Percentiles rank a stretch among this genome's conserved stretches.
Evolutionary conservation across 257 asterid genomes (phyloP).

Genomic region (Solanum neorickii): DNA sequence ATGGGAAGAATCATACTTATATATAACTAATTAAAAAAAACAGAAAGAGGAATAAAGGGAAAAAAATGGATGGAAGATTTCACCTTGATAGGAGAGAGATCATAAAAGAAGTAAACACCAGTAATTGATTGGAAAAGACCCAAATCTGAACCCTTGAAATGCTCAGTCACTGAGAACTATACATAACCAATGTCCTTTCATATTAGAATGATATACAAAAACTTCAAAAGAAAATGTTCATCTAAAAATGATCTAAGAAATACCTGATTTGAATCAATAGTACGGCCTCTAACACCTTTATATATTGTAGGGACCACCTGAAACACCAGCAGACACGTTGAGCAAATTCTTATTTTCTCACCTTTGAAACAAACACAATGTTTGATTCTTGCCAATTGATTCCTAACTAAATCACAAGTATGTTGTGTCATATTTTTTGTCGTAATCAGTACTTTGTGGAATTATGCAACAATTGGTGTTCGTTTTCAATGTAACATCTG

Average conservation of each 20-base stretch:
- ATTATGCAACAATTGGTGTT: neutral
- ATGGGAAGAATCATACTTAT: neutral
- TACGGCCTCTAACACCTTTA: conserved; percentile 63
- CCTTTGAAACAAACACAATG: neutral
- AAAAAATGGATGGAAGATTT: conserved; percentile 3
- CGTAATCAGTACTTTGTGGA: neutral
- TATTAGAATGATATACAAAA: neutral
- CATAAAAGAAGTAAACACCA: conserved; percentile 91
- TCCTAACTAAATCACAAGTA: neutral
- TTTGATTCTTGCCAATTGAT: neutral
- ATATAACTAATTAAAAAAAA: neutral
- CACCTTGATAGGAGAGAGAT: conserved; percentile 95
- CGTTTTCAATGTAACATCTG: neutral
- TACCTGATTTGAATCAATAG: conserved; percentile 90
- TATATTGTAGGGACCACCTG: conserved; percentile 95
- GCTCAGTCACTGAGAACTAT: conserved; percentile 98
- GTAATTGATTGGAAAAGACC: conserved; percentile 56
- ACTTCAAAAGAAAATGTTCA: neutral
- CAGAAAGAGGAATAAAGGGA: neutral
- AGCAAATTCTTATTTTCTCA: neutral
- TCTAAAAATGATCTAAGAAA: neutral
- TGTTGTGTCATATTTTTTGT: neutral
- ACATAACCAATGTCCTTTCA: conserved; percentile 5
- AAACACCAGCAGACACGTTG: conserved; percentile 16
- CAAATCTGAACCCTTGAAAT: conserved; percentile 54